A percentile compares a stretch with the other conserved stretches of the same genome.
Evolutionary conservation across 441 rosid species (phyloP).

Genomic region (Croton setiger): DNA sequence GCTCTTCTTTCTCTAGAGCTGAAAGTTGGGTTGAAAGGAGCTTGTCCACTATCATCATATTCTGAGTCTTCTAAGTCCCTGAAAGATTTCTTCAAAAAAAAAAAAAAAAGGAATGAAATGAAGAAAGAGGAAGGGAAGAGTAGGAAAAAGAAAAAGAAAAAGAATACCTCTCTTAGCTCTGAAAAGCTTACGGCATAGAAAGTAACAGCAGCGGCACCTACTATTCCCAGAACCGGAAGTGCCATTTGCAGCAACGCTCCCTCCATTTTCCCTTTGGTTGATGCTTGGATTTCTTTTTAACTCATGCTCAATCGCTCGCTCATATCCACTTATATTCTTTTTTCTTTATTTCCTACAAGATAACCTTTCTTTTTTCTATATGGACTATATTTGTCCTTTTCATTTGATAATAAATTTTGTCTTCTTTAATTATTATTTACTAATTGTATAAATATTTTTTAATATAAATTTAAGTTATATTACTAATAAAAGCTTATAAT

Average conservation of each 20-base stretch:
- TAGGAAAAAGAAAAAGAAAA: background rate
- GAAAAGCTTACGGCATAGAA: constrained; percentile 62
- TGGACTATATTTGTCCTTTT: too few species aligned
- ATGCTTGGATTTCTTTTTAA: background rate
- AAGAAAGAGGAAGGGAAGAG: too few species aligned
- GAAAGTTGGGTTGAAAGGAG: constrained; percentile 40
- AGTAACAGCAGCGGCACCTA: constrained; percentile 60
- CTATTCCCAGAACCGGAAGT: constrained; percentile 54
- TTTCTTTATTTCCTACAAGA: too few species aligned
- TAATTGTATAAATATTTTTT: too few species aligned
- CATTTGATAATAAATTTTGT: too few species aligned
- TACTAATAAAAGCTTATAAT: too few species aligned
- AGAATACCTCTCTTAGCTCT: constrained; percentile 56
- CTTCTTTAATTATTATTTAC: too few species aligned
- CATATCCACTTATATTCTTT: too few species aligned
- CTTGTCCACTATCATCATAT: constrained; percentile 28
- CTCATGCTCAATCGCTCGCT: too few species aligned
- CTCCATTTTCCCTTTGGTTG: constrained; percentile 35
- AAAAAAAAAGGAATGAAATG: background rate
- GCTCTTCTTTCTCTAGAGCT: constrained; percentile 57
- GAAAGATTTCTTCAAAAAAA: constrained; percentile 49
- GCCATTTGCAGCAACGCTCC: constrained; percentile 45
- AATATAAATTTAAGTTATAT: too few species aligned
- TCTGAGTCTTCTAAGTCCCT: constrained; percentile 49
- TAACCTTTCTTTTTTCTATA: too few species aligned